phyloP scores from a whole-genome alignment of 2,329 filamentous ascomycete genomes.

The Metarhizium rileyi region DNA sequence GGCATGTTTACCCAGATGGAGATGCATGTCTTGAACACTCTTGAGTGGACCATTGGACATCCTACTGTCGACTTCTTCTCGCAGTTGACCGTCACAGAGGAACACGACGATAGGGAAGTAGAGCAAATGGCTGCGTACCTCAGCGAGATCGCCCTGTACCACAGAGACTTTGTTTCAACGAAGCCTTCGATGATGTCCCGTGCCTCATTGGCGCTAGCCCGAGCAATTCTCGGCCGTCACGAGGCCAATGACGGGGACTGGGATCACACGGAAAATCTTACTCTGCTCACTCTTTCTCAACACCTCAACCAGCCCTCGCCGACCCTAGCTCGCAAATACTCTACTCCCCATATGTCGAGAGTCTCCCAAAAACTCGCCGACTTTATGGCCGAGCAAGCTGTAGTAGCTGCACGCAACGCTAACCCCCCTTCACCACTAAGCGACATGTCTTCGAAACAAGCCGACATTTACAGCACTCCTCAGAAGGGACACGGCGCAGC shows the following conservation, averaged over 20 bases:
- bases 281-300: conserved; percentile 49
- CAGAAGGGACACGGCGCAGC: conserved; percentile 61
- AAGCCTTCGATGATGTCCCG: conserved; percentile 85
- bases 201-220: conserved; percentile 73
- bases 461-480: conserved; percentile 65
- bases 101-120: conserved; percentile 69
- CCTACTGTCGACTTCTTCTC: conserved; percentile 93
- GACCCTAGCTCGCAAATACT: conserved; percentile 51
- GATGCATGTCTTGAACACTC: conserved; percentile 96
- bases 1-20: conserved; percentile 99
- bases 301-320: conserved; percentile 49
- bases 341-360: conserved; percentile 40
- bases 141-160: conserved; percentile 88
- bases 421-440: conserved; percentile 52
- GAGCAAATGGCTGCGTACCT: conserved; percentile 94
- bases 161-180: conserved; percentile 92
- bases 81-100: conserved; percentile 76
- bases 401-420: conserved; percentile 37
- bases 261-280: conserved; percentile 62
- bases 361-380: conserved; percentile 47
- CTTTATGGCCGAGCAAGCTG: conserved; percentile 50
- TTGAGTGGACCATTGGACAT: conserved; percentile 93
- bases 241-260: conserved; percentile 70
- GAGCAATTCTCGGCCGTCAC: conserved; percentile 73
- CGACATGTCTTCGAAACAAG: conserved; percentile 41